Evolutionary conservation across 2,329 filamentous ascomycete species (phyloP), one percentile per base, ranked within the genome.

Genomic region (Plectosphaerella cucumerina): DNA sequence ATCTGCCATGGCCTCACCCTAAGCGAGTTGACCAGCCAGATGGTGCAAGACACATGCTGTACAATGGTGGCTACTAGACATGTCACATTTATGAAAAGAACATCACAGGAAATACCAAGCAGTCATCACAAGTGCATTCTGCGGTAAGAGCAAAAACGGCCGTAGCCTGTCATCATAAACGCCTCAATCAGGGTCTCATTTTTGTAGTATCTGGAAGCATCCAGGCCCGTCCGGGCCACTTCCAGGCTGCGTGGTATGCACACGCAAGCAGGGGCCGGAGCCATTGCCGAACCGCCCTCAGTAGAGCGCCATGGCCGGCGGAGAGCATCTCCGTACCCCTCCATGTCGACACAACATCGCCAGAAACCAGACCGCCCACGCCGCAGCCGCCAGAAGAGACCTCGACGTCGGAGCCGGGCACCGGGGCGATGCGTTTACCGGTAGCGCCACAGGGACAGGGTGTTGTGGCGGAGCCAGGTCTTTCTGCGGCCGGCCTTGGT

Each of bases 401-500:
- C 15, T 20, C 34, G 20, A 41, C 37, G 20, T 17, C 44, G 41
- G 34, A 47, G 48, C 57, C 49, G n/a, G 10, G 35, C 35, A 20
- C 15, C 46, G 34, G 26, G 26, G 47, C 47, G 54, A 49, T 48
- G 59, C 43, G 56, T 65, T 79, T 89, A 96, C 80, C 92, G 86
- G 89, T 97, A 97, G 77, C 92, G 86, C 92, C 93, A 97, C 75
- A 96, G 90, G 70, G 89, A 96, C 74, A 96, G 87, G 77, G 93
- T 99, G 89, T 99, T 99, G 85, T 96, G 91, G 75, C 89, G 86
- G 90, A 96, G 96, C 95, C 94, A 99, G 75, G 93, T 99, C 91
- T 99, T 97, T 84, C 95, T 93, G 77, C 94, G 86, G 70, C 94
- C 94, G 67, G 91, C 89, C 65, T 82, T 83, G 76, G 94, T 99